Conservation (phyloP, 1,284 basidiomycete genomes). For the Naganishia cerealis region DNA sequence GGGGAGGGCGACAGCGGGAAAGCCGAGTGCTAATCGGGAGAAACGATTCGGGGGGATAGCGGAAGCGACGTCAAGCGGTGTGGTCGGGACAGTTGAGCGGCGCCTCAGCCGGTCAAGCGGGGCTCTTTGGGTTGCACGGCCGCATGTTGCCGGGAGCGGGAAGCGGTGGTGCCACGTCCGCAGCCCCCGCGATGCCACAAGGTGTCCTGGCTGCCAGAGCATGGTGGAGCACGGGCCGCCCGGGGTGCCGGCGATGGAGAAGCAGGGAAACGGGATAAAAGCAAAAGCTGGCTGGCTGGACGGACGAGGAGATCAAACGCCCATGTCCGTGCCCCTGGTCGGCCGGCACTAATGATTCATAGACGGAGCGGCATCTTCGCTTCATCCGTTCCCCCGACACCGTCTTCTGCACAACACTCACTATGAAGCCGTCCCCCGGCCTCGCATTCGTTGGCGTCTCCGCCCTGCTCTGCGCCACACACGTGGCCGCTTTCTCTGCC, state of each 20-base stretch:
- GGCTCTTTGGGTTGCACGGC: neutral
- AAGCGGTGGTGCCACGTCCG: neutral
- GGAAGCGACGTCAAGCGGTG: constrained; percentile 1
- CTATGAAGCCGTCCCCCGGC: neutral
- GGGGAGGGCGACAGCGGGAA: constrained; percentile 14
- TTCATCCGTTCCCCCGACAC: neutral
- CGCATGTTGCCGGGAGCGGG: neutral
- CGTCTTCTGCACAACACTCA: neutral
- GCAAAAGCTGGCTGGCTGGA: neutral
- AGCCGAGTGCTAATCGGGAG: neutral
- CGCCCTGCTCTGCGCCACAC: neutral
- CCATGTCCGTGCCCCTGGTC: too few species aligned
- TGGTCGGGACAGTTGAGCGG: neutral
- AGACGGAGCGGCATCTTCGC: neutral
- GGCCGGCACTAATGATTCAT: neutral
- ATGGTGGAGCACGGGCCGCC: neutral
- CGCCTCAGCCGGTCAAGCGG: neutral
- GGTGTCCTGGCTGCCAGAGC: constrained; percentile 5
- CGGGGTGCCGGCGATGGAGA: too few species aligned
- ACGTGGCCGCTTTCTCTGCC: neutral
- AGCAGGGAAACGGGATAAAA: neutral
- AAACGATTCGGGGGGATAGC: neutral
- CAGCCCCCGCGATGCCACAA: neutral
- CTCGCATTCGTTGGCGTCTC: constrained; percentile 7
- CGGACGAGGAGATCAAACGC: too few species aligned